Percentiles rank a stretch among this genome's conserved stretches.
Conservation (phyloP, 371 early-diverging fungal genomes). For the Zopfochytrium polystomum region DNA sequence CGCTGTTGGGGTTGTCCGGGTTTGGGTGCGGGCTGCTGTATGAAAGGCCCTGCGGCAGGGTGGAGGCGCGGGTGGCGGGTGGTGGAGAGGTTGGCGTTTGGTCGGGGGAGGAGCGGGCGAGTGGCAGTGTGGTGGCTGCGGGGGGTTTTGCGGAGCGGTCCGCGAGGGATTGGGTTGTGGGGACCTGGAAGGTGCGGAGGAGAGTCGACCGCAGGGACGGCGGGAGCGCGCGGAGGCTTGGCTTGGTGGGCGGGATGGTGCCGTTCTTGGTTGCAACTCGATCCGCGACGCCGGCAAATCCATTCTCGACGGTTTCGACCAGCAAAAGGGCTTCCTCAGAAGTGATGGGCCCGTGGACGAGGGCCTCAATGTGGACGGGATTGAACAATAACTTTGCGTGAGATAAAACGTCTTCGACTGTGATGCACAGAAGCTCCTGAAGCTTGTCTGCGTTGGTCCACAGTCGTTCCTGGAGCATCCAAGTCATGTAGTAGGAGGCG, state of each 20-base stretch:
- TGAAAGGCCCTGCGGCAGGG: not conserved
- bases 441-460: constrained; percentile 83
- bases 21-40: constrained; percentile 49
- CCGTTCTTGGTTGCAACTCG: too few relatives aligned
- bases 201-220: not conserved
- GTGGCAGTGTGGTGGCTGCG: not conserved
- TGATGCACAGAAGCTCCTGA: constrained; percentile 51
- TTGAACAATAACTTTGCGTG: constrained; percentile 67
- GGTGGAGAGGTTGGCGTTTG: not conserved
- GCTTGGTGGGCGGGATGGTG: constrained; percentile 53
- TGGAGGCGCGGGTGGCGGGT: not conserved
- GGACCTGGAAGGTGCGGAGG: constrained; percentile 60
- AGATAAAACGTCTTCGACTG: constrained; percentile 62
- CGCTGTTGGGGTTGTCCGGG: constrained; percentile 78
- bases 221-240: constrained; percentile 59
- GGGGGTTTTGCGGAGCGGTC: too few relatives aligned
- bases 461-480: constrained; percentile 70
- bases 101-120: not conserved
- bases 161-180: constrained; percentile 23
- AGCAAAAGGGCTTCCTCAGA: constrained; percentile 57
- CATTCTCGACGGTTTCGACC: constrained; percentile 52
- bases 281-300: not conserved
- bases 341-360: constrained; percentile 77
- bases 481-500: constrained; percentile 71
- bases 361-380: constrained; percentile 69